phyloP scores from a whole-genome alignment of 2,329 filamentous ascomycete genomes.

The Dothistroma septosporum region DNA sequence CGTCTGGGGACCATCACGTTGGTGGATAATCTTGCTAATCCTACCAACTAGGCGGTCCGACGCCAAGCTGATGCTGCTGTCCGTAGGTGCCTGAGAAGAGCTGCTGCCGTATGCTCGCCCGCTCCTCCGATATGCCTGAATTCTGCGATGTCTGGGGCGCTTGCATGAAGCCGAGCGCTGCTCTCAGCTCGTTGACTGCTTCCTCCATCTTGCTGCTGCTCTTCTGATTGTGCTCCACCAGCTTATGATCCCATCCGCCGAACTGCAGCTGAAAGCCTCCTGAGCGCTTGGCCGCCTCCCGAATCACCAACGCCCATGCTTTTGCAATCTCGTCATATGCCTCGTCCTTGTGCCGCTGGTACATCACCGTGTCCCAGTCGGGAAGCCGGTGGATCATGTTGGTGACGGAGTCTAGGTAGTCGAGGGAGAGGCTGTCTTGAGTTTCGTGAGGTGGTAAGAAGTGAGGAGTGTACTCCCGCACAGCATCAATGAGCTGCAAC shows the following conservation, averaged over 20 bases:
- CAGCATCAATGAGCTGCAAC: slow-evolving; percentile 74
- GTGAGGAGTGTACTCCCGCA: slow-evolving; percentile 91
- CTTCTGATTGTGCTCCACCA: slow-evolving; percentile 81
- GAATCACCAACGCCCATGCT: slow-evolving; percentile 88
- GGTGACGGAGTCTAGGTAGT: slow-evolving; percentile 85
- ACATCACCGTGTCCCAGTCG: slow-evolving; percentile 81
- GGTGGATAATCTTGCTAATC: neutral
- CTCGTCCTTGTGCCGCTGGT: slow-evolving; percentile 89
- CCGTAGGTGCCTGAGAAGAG: slow-evolving; percentile 39
- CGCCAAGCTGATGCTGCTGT: slow-evolving; percentile 54
- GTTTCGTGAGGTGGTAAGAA: slow-evolving; percentile 88
- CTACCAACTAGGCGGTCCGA: slow-evolving; percentile 37
- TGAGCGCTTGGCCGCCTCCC: slow-evolving; percentile 83
- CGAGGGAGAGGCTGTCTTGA: slow-evolving; percentile 76
- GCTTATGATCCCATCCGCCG: slow-evolving; percentile 84
- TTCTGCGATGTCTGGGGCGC: slow-evolving; percentile 36
- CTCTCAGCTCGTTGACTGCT: slow-evolving; percentile 72
- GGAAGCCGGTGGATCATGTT: slow-evolving; percentile 85
- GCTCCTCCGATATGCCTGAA: slow-evolving; percentile 31
- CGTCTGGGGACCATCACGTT: neutral
- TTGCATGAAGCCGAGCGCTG: slow-evolving; percentile 73
- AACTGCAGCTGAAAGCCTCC: slow-evolving; percentile 86
- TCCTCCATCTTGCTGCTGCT: slow-evolving; percentile 76
- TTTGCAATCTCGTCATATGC: slow-evolving; percentile 94
- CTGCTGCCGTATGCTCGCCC: slow-evolving; percentile 50